phyloP scores from a whole-genome alignment of 805 yeast genomes.

The Wickerhamomyces strasburgensis region DNA sequence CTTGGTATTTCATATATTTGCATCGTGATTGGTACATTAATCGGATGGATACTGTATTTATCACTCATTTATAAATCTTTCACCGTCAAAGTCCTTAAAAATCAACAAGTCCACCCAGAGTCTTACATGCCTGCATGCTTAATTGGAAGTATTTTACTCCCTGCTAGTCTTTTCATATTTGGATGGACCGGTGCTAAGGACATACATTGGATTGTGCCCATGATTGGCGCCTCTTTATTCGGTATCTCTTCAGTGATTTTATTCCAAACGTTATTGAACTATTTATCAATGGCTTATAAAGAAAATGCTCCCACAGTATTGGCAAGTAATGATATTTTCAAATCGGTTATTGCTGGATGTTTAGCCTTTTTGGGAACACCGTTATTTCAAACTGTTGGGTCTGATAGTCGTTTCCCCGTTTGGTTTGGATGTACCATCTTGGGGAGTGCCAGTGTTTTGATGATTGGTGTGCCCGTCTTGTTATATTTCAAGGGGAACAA shows the following conservation, averaged over 20 bases:
- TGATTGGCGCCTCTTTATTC: conserved; percentile 39
- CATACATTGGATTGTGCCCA: conserved; percentile 47
- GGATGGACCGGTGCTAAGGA: conserved; percentile 43
- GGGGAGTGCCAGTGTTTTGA: conserved; percentile 41
- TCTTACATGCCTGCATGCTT: conserved; percentile 37
- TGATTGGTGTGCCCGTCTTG: conserved; percentile 51
- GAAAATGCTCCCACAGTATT: conserved; percentile 58
- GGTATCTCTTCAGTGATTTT: conserved; percentile 40
- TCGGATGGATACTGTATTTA: conserved; percentile 32
- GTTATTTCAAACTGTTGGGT: conserved; percentile 55
- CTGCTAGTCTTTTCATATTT: conserved; percentile 40
- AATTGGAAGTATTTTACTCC: conserved; percentile 37
- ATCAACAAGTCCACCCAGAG: conserved; percentile 34
- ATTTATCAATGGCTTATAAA: conserved; percentile 55
- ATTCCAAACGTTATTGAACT: conserved; percentile 55
- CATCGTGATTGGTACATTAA: conserved; percentile 39
- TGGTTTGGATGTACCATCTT: conserved; percentile 51
- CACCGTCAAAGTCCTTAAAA: conserved; percentile 23
- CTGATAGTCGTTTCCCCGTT: conserved; percentile 45
- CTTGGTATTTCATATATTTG: conserved; percentile 44
- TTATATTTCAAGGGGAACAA: conserved; percentile 45
- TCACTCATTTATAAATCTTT: conserved; percentile 24
- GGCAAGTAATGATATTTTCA: conserved; percentile 63
- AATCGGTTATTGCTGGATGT: conserved; percentile 60
- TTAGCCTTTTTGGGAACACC: conserved; percentile 65